Conservation (phyloP, 2,329 filamentous ascomycete species). For the Fusarium brevicatenulatum region DNA sequence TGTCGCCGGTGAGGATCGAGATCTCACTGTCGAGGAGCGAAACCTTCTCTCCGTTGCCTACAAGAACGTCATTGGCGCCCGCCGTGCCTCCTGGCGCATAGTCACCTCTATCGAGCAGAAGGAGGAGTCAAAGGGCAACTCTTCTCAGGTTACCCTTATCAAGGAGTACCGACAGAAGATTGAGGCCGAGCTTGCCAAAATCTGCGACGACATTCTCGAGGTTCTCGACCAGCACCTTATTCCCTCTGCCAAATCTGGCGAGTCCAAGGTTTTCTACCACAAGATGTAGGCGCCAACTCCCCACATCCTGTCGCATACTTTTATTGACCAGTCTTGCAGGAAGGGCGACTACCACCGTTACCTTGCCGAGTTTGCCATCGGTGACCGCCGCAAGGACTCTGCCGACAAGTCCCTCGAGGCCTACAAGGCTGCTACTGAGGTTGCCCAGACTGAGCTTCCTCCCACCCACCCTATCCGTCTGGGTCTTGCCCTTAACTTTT, state of each 20-base stretch:
- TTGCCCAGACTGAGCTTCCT: conserved; percentile 96
- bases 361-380: conserved; percentile 90
- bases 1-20: conserved; percentile 87
- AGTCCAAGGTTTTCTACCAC: conserved; percentile 99
- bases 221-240: conserved; percentile 94
- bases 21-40: conserved; percentile 95
- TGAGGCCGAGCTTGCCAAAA: conserved; percentile 94
- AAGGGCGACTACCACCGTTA: conserved; percentile 98
- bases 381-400: conserved; percentile 90
- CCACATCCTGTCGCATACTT: conserved; percentile 76
- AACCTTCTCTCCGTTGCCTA: conserved; percentile 99
- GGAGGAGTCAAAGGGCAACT: conserved; percentile 98
- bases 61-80: conserved; percentile 99
- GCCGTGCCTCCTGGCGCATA: conserved; percentile 99
- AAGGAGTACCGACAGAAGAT: conserved; percentile 99
- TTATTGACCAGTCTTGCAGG: conserved; percentile 66
- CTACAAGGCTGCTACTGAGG: conserved; percentile 99
- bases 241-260: conserved; percentile 93
- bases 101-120: conserved; percentile 99
- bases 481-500: conserved; percentile 98
- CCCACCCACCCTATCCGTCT: conserved; percentile 98
- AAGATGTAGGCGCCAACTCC: conserved; percentile 86
- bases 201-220: conserved; percentile 97
- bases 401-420: conserved; percentile 91
- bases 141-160: conserved; percentile 94